Base-by-base conservation (phyloP, 805 yeast species). In the Wickerhamiella siamensis region DNA sequence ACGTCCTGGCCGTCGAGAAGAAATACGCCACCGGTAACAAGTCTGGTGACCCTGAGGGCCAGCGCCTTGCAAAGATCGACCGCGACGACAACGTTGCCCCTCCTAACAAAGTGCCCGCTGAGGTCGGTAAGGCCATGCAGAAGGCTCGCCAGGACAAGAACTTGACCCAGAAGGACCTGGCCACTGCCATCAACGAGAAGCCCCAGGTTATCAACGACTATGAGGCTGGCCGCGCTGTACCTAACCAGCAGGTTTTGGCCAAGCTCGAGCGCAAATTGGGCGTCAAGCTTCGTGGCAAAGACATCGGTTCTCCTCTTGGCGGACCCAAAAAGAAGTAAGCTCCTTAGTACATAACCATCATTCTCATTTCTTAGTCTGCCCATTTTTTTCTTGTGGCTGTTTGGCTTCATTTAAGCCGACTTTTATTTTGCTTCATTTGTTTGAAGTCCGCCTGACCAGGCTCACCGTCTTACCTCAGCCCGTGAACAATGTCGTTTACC, bases 211-310 rank as follows among this genome's bases (percentile, higher is more conserved):
- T 91, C 58, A 87, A 84, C 64, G 98, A 91, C 59, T 91, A 91
- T 64, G 98, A 91, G 69, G 83, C 94, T 43, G 96, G 95, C 45
- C 77, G 94, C 60, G 98, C 95, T 36, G 75, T 81, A 51, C 98
- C 98, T 44, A 87, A 83, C 69, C 98, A 91, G 69, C 97, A 87
- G 65, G 64, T 91, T 41, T 72, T 91, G 56, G 87, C 80, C 42
- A 91, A 91, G 69, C 66, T 91, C 62, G 97, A 91, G 69, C 75
- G 95, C 64, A 93, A 80, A 33, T 70, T 91, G 54, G 97, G 97
- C 51, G 80, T 91, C 49, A 91, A 86, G 67, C 75, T 91, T 59
- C 77, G 97, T 68, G 98, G 98, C 59, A 87, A 88, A 69, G 81
- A 79, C 63, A 81, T 91, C 56, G 98, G 98, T 48, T 76, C 78